Conservation (phyloP, 2,329 filamentous ascomycete genomes). For the Beauveria rudraprayagi region DNA sequence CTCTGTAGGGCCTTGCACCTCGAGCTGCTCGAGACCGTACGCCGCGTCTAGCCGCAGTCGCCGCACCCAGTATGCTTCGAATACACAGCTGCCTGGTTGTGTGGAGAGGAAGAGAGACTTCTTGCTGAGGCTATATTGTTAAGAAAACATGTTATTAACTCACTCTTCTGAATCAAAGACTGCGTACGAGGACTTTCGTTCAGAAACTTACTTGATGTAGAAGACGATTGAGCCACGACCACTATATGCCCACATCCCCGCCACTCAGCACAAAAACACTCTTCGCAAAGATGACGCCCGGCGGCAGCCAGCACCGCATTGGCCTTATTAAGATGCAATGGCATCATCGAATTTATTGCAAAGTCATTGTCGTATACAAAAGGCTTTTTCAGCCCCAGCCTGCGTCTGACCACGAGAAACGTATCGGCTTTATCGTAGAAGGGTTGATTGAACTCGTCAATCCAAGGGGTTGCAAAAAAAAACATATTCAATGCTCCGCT, state of each 20-base stretch:
- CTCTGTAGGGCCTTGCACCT: not conserved
- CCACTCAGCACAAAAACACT: not conserved
- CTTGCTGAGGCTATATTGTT: not conserved
- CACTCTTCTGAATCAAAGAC: not conserved
- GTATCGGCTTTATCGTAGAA: not conserved
- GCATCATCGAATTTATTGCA: not conserved
- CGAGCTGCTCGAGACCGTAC: not conserved
- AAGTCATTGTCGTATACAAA: not conserved
- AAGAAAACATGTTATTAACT: not conserved
- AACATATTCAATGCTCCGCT: not conserved
- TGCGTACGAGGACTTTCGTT: too few relatives aligned
- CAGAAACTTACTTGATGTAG: not conserved
- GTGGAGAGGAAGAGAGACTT: not conserved
- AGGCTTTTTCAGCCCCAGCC: not conserved
- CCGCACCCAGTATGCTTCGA: not conserved
- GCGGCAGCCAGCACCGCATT: not conserved
- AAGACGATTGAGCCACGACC: not conserved
- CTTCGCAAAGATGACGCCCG: not conserved
- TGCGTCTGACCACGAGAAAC: not conserved
- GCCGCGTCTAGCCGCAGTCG: not conserved
- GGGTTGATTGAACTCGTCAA: not conserved
- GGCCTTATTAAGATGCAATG: not conserved
- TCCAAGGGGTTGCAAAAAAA: not conserved
- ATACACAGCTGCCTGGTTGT: not conserved
- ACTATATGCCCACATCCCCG: not conserved